Evolutionary conservation across 495 filamentous ascomycete species (phyloP).

Genomic region (Aspergillus bridgeri): DNA sequence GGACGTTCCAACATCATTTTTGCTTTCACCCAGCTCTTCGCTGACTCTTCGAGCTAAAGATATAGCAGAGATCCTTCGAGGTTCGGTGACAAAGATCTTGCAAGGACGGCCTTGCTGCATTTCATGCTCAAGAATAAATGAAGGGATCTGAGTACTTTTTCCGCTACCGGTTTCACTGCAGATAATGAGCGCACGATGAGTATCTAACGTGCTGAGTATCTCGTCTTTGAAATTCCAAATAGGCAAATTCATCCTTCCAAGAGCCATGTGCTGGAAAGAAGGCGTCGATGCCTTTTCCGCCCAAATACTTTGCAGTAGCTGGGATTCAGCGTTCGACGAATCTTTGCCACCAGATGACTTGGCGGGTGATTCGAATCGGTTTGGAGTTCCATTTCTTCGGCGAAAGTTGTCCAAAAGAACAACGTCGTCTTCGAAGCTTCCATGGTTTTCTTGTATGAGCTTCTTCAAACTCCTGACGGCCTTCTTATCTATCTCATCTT

Average conservation of each 20-base stretch:
- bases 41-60: conserved; percentile 88
- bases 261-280: conserved; percentile 49
- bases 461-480: conserved; percentile 51
- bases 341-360: conserved; percentile 29
- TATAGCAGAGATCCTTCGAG: conserved; percentile 93
- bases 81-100: conserved; percentile 94
- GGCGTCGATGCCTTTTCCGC: conserved; percentile 58
- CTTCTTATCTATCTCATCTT: conserved; percentile 64
- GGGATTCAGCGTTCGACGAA: conserved; percentile 44
- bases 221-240: conserved; percentile 83
- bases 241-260: conserved; percentile 67
- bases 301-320: conserved; percentile 62
- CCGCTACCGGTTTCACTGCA: conserved; percentile 96
- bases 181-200: conserved; percentile 79
- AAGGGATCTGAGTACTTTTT: conserved; percentile 94
- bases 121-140: conserved; percentile 86
- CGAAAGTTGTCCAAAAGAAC: conserved; percentile 66
- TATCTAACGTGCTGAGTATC: conserved; percentile 68
- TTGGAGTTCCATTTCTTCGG: conserved; percentile 55
- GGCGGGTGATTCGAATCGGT: conserved; percentile 40
- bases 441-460: conserved; percentile 41
- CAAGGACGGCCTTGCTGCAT: conserved; percentile 73
- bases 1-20: conserved; percentile 72
- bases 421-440: conserved; percentile 62
- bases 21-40: conserved; percentile 86